Percentiles rank a stretch among this genome's conserved stretches.
Evolutionary conservation across 805 yeast species (phyloP).

Genomic region (Candida tallmaniae): DNA sequence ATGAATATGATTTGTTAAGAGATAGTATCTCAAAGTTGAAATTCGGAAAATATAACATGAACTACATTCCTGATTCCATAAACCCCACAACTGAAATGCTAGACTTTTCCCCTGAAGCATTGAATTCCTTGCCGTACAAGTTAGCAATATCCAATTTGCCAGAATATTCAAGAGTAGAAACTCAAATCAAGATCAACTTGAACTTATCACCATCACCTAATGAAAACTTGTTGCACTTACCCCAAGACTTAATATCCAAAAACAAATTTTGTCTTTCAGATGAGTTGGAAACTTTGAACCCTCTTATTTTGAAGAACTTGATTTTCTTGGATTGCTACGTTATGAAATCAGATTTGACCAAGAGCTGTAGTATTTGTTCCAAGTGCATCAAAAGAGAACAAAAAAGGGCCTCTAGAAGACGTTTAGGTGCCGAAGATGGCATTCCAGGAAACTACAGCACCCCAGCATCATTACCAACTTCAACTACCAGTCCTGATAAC

Average conservation of each 20-base stretch:
- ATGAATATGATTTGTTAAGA: conserved; percentile 36
- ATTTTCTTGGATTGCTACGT: conserved; percentile 76
- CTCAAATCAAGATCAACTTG: conserved; percentile 80
- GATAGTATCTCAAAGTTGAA: conserved; percentile 48
- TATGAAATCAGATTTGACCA: conserved; percentile 48
- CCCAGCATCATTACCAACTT: not conserved
- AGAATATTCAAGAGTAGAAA: conserved; percentile 83
- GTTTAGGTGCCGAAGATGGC: conserved; percentile 46
- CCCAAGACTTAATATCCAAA: conserved; percentile 83
- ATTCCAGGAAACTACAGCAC: not conserved
- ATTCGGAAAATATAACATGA: conserved; percentile 45
- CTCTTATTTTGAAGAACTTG: conserved; percentile 44
- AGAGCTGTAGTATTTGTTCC: conserved; percentile 70
- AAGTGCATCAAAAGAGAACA: conserved; percentile 91
- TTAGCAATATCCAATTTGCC: conserved; percentile 64
- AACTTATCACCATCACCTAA: conserved; percentile 72
- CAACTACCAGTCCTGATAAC: conserved; percentile 1
- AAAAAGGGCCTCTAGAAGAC: conserved; percentile 89
- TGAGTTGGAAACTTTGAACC: conserved; percentile 41
- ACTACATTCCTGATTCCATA: conserved; percentile 30
- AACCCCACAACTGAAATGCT: conserved; percentile 29
- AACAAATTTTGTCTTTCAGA: conserved; percentile 70
- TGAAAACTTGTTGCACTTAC: conserved; percentile 69
- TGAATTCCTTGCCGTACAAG: conserved; percentile 42
- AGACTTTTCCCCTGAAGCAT: conserved; percentile 34